These are phyloP conservation scores for Saprolegnia diclina DNA, from an alignment of 352 stramenopile genomes.

Conservation along the genomic window DNA sequence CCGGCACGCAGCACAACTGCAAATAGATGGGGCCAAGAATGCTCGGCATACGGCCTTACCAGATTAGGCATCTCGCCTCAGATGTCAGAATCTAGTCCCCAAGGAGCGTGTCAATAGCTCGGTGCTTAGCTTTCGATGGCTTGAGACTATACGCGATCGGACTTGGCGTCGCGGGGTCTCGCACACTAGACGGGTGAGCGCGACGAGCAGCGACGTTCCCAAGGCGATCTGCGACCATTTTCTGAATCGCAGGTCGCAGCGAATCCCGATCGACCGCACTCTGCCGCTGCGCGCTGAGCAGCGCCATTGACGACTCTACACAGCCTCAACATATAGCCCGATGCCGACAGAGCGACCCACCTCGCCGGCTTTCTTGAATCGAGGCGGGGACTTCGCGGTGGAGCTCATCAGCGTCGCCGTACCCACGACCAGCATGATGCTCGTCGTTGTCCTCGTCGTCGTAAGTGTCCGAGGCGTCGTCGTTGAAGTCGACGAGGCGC, in stretches of 20 bases:
- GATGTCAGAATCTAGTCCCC: neutral
- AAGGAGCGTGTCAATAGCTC: neutral
- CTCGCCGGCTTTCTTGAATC: neutral
- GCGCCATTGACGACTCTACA: neutral
- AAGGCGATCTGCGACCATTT: slow-evolving; percentile 15
- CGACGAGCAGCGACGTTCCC: neutral
- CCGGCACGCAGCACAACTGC: too few species aligned
- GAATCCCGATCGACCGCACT: neutral
- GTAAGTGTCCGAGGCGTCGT: neutral
- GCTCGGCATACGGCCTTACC: too few species aligned
- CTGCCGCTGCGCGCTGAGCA: neutral
- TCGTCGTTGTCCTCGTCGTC: neutral
- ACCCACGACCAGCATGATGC: neutral
- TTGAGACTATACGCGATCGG: slow-evolving; percentile 13
- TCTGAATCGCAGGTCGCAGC: neutral
- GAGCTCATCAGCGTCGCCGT: neutral
- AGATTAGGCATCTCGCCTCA: too few species aligned
- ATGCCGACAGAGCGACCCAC: neutral
- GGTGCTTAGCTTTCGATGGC: slow-evolving; percentile 2
- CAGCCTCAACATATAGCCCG: neutral
- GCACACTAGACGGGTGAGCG: neutral
- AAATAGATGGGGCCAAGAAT: too few species aligned
- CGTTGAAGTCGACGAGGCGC: neutral
- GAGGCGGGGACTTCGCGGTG: neutral
- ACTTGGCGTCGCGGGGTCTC: neutral